These are phyloP conservation scores for Neckera pumila DNA, from an alignment of 225 moss, liverwort and hornwort species.

Conservation along the genomic window DNA sequence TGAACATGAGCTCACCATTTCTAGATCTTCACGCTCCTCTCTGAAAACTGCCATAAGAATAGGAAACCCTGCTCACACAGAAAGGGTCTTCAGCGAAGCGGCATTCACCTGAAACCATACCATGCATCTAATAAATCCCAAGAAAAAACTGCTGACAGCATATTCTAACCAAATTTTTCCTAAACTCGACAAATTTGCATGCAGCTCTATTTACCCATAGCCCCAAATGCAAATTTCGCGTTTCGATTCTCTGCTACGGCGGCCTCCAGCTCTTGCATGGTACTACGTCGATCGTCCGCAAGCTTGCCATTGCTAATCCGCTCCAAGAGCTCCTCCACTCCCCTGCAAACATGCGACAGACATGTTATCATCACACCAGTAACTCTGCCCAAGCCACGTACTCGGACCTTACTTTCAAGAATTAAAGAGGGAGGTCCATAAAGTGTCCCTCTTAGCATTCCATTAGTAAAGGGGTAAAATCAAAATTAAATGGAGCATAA, in stretches of 20 bases:
- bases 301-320: conserved; percentile 97
- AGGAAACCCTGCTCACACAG: conserved; percentile 86
- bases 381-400: not conserved
- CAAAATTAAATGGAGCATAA: no score
- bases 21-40: conserved; percentile 67
- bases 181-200: not conserved
- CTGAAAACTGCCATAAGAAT: conserved; percentile 89
- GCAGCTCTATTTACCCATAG: conserved; percentile 56
- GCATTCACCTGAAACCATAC: conserved; percentile 50
- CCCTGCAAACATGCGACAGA: conserved; percentile 26
- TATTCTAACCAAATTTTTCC: not conserved
- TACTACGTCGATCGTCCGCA: conserved; percentile 84
- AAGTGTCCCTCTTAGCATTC: not conserved
- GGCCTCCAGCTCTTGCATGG: conserved; percentile 84
- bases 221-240: conserved; percentile 91
- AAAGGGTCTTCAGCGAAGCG: conserved; percentile 53
- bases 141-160: conserved; percentile 9
- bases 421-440: not conserved
- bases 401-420: not conserved
- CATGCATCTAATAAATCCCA: conserved; percentile 55
- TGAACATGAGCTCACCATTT: conserved; percentile 58
- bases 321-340: conserved; percentile 97
- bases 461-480: not conserved
- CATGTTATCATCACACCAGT: not conserved
- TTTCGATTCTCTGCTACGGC: conserved; percentile 84